Conservation (phyloP, 129 eudicot species). For the Saussurea involucrata region DNA sequence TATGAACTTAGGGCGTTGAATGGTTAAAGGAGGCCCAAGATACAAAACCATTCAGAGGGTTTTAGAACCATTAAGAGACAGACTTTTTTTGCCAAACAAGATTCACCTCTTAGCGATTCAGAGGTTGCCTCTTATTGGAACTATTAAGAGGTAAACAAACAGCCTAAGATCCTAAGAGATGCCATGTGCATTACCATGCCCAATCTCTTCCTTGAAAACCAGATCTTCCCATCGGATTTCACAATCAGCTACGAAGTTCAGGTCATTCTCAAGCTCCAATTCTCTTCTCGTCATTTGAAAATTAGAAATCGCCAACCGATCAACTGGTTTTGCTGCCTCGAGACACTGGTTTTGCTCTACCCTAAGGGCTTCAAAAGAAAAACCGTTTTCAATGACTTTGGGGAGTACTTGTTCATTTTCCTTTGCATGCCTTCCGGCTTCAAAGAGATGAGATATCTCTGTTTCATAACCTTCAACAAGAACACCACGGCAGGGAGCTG, state of each 20-base stretch:
- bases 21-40: no score
- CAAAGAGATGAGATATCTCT: constrained; percentile 12
- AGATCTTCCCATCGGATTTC: constrained; percentile 85
- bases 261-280: constrained; percentile 43
- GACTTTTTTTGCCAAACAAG: no score
- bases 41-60: no score
- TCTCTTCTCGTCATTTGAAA: constrained; percentile 22
- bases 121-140: no score
- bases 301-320: constrained; percentile 20
- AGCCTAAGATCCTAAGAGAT: background rate
- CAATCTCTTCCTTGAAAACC: constrained; percentile 65
- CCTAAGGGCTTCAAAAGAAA: constrained; percentile 20
- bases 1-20: no score
- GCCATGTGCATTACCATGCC: constrained; percentile 51
- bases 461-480: constrained; percentile 15
- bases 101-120: no score
- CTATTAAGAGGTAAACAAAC: no score
- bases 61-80: no score
- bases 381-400: constrained; percentile 25
- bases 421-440: constrained; percentile 5
- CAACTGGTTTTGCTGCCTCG: constrained; percentile 23
- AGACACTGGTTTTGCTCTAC: constrained; percentile 28
- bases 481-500: constrained; percentile 3
- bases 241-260: constrained; percentile 29
- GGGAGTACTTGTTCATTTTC: constrained; percentile 20